These are phyloP conservation scores for Russula foetens DNA, from an alignment of 768 basidiomycete genomes.

Conservation along the genomic window DNA sequence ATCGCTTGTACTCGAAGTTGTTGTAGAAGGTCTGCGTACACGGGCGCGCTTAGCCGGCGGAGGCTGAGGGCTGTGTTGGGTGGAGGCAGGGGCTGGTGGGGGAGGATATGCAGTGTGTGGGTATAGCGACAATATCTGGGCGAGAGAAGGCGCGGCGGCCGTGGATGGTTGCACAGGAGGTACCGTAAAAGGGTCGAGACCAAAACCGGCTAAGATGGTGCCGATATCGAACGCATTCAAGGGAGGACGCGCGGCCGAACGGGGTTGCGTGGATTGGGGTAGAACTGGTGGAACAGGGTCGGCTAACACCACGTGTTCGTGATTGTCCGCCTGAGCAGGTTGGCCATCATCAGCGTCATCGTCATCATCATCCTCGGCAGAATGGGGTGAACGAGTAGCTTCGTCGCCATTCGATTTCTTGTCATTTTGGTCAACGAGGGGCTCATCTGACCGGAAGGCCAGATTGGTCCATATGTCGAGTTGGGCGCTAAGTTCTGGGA, in stretches of 20 bases:
- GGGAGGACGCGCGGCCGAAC: constrained; percentile 26
- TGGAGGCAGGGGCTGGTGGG: constrained; percentile 19
- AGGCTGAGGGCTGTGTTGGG: background rate
- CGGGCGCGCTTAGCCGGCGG: constrained; percentile 20
- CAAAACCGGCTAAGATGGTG: constrained; percentile 31
- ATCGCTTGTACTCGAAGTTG: constrained; percentile 27
- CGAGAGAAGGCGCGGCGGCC: constrained; percentile 44
- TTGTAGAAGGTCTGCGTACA: constrained; percentile 39
- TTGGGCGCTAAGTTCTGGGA: constrained; percentile 68
- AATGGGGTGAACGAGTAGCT: constrained; percentile 2
- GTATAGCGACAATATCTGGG: constrained; percentile 62
- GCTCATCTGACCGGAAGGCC: constrained; percentile 70
- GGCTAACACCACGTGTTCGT: constrained; percentile 50
- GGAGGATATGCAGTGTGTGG: constrained; percentile 23
- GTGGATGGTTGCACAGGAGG: constrained; percentile 28
- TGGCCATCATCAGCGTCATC: constrained; percentile 18
- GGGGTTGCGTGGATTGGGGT: constrained; percentile 18
- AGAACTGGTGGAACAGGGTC: constrained; percentile 37
- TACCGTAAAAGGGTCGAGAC: constrained; percentile 36
- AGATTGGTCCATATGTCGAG: constrained; percentile 82
- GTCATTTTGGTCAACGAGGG: constrained; percentile 33
- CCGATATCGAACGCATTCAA: constrained; percentile 36
- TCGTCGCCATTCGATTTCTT: constrained; percentile 25
- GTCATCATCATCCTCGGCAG: constrained; percentile 31
- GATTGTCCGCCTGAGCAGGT: constrained; percentile 41